phyloP scores from a whole-genome alignment of 768 basidiomycete species.

The Chalciporus sphaerocephalus region DNA sequence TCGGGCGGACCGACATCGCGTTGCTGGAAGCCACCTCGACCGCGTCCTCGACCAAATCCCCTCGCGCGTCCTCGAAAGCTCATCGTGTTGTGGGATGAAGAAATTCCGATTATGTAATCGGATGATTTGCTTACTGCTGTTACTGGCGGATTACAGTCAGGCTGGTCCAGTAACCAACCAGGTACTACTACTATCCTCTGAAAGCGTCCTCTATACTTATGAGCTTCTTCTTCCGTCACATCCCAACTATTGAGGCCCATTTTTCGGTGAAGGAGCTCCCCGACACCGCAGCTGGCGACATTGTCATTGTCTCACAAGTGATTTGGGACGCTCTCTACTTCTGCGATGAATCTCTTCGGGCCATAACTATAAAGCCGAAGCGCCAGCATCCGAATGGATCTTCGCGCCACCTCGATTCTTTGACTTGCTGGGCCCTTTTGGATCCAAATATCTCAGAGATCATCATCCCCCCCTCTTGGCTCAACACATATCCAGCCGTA shows the following conservation, averaged over 20 bases:
- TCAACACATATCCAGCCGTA: conserved; percentile 32
- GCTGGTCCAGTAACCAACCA: too few relatives aligned
- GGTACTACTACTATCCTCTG: background rate
- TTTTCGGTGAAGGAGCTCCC: conserved; percentile 23
- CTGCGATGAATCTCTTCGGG: conserved; percentile 6
- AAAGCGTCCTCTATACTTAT: conserved; percentile 15
- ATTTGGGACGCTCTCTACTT: conserved; percentile 31
- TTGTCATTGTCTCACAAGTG: conserved; percentile 29
- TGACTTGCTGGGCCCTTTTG: conserved; percentile 35
- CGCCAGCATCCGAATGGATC: conserved; percentile 3
- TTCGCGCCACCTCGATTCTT: conserved; percentile 2
- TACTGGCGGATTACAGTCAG: too few relatives aligned
- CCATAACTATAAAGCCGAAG: conserved; percentile 26
- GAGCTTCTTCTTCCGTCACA: conserved; percentile 36
- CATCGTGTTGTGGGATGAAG: conserved; percentile 31
- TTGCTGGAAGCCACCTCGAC: conserved; percentile 68
- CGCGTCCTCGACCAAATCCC: conserved; percentile 53
- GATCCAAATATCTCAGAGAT: conserved; percentile 39
- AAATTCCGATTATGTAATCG: conserved; percentile 24
- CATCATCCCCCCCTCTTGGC: conserved; percentile 40
- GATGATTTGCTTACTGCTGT: too few relatives aligned
- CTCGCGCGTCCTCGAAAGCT: conserved; percentile 50
- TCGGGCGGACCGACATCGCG: conserved; percentile 78
- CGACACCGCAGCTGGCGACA: conserved; percentile 17
- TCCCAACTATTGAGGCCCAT: conserved; percentile 20